A percentile compares a stretch with the other conserved stretches of the same genome.
These are phyloP conservation scores for Cercospora beticola DNA, from an alignment of 2,329 filamentous ascomycete species.

Conservation along the genomic window DNA sequence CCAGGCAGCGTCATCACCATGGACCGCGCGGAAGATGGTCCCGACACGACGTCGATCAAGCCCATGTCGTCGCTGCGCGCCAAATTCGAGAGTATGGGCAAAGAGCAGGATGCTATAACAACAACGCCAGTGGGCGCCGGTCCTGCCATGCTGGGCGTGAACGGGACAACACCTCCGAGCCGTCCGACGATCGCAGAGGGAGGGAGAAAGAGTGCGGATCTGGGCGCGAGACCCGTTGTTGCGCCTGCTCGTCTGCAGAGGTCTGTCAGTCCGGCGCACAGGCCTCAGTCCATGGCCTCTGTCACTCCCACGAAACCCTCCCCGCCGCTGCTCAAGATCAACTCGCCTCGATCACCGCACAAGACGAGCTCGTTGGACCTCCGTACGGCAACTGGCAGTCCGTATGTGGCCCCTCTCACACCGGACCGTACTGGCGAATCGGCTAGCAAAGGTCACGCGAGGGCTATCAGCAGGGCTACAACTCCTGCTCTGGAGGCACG, in stretches of 20 bases:
- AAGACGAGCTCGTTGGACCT: slow-evolving; percentile 25
- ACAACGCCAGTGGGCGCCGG: slow-evolving; percentile 19
- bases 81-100: slow-evolving; percentile 73
- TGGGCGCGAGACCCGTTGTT: slow-evolving; percentile 9
- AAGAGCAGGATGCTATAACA: slow-evolving; percentile 27
- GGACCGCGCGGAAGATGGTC: slow-evolving; percentile 54
- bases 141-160: slow-evolving; percentile 9
- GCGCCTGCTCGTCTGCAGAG: slow-evolving; percentile 18
- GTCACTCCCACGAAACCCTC: slow-evolving; percentile 49
- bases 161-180: slow-evolving; percentile 2
- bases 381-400: slow-evolving; percentile 15
- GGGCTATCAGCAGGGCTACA: slow-evolving; percentile 42
- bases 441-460: slow-evolving; percentile 37
- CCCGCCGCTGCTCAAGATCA: slow-evolving; percentile 65
- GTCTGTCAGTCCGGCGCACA: slow-evolving; percentile 39
- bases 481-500: slow-evolving; percentile 46
- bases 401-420: slow-evolving; percentile 24
- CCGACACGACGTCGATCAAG: slow-evolving; percentile 76
- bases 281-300: slow-evolving; percentile 52
- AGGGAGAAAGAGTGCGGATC: slow-evolving; percentile 10
- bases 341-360: slow-evolving; percentile 68
- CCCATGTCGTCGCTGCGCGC: slow-evolving; percentile 79
- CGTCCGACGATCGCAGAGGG: slow-evolving; percentile 12
- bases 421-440: slow-evolving; percentile 30
- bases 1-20: slow-evolving; percentile 18